Conservation (phyloP, 352 stramenopile species). For the Blastocystis sp. region DNA sequence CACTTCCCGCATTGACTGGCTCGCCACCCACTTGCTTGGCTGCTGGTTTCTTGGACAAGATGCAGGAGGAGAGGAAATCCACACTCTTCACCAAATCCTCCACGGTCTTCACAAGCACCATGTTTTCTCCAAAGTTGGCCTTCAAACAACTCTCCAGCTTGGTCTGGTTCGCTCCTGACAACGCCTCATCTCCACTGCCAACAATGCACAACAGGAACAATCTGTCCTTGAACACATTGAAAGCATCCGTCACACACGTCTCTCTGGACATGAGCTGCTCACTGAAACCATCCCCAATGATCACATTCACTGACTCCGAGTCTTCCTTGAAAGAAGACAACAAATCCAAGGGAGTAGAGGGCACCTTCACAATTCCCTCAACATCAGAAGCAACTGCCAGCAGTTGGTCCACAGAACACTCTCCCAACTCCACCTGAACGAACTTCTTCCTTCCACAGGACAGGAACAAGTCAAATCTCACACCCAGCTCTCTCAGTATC, state of each 20-base stretch:
- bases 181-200: constrained; percentile 11
- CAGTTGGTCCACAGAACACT: background rate
- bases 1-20: background rate
- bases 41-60: background rate
- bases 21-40: background rate
- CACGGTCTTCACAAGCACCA: background rate
- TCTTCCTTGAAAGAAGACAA: background rate
- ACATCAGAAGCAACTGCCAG: constrained; percentile 8
- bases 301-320: background rate
- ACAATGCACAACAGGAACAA: constrained; percentile 27
- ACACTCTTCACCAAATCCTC: background rate
- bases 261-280: constrained; percentile 15
- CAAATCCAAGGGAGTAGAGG: constrained; percentile 41
- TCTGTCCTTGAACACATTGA: constrained; percentile 16
- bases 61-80: background rate
- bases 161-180: constrained; percentile 5
- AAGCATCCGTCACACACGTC: background rate
- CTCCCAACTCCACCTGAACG: background rate
- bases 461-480: background rate
- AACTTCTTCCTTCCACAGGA: constrained; percentile 17
- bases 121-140: background rate
- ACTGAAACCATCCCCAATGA: constrained; percentile 52
- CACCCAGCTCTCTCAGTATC: constrained; percentile 4
- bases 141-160: background rate
- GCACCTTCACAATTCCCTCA: constrained; percentile 28